Base-by-base conservation (phyloP, 306 rosid genomes). In the Glycine latifolia region DNA sequence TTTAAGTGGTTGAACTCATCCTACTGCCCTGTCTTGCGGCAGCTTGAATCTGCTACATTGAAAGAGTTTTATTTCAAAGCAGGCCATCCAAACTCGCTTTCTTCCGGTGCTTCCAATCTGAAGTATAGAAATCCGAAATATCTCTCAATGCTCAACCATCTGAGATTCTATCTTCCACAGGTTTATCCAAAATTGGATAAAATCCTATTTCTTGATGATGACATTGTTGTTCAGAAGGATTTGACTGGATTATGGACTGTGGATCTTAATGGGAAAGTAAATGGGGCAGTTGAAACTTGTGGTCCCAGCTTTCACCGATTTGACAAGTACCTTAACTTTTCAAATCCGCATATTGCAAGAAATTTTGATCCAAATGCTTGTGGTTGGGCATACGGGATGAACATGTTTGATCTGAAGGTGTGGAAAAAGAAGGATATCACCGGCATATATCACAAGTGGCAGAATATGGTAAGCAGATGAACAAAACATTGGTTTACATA, bases 311-410 rank as follows among this genome's bases (percentile, higher is more conserved):
- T 95, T 88, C 97, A 93, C 84, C 90, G 98, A 55, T 93, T 96
- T 68, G 94, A 96, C 91, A 96, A 92, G 85, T 96, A 96, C 84
- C 94, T 96, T 14, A 96, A 96, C 87, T 96, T 96, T 55, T 87
- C 98, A 31, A 92, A 89, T 86, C 93, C 92, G 6, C 94, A 88
- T 73, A 96, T 96, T 79, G 94, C 99, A 12, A 92, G 93, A 87
- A 86, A 89, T 59, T 93, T 96, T 85, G 91, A 92, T 84, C 99
- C 98, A 20, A 91, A 92, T 86, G 96, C 98, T 41, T 93, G 99
- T 67, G 97, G 98, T 55, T 93, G 98, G 99, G 99, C 99, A 8
- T 93, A 93, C 10, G 99, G 99, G 55, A 93, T 96, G 99, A 96
- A 96, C 84, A 72, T 93, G 55, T 96, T 96, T 85, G 98, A 96